phyloP scores from a whole-genome alignment of 257 asterid genomes.

The Fraxinus excelsior region DNA sequence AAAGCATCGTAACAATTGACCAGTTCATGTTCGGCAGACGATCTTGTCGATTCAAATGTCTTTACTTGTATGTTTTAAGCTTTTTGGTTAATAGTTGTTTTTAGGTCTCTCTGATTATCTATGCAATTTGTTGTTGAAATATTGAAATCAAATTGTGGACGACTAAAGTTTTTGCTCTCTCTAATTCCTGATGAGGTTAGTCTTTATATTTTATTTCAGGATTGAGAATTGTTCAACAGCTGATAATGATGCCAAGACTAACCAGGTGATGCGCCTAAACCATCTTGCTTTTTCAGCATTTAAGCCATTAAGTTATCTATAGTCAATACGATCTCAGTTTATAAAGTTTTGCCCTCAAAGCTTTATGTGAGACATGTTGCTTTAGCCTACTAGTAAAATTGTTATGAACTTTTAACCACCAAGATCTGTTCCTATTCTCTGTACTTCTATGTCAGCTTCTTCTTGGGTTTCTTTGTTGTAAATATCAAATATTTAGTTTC shows the following conservation, averaged over 20 bases:
- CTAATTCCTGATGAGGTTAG: slow-evolving; percentile 18
- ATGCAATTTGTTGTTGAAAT: not conserved
- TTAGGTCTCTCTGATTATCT: not conserved
- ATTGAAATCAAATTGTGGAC: not conserved
- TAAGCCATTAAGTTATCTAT: not conserved
- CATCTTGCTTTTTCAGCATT: slow-evolving; percentile 6
- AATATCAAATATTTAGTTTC: not conserved
- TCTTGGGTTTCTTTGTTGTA: not conserved
- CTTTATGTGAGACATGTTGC: not conserved
- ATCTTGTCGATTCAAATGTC: not conserved
- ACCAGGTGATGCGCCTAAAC: slow-evolving; percentile 45
- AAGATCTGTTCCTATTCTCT: not conserved
- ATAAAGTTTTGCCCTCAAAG: not conserved
- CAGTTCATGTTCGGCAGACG: slow-evolving; percentile 6
- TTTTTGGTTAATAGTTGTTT: not conserved
- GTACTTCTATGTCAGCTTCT: not conserved
- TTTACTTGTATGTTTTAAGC: not conserved
- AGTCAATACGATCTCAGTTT: slow-evolving; percentile 3
- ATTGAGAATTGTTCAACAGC: slow-evolving; percentile 26
- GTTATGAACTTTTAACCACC: not conserved
- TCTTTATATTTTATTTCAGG: slow-evolving; percentile 34
- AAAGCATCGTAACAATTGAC: not conserved
- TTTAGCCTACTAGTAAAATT: not conserved
- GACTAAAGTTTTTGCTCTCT: slow-evolving; percentile 11
- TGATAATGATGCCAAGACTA: slow-evolving; percentile 38